A percentile compares a stretch with the other conserved stretches of the same genome.
phyloP scores from a whole-genome alignment of 2,329 filamentous ascomycete species.

The Podosphaera fusca region DNA sequence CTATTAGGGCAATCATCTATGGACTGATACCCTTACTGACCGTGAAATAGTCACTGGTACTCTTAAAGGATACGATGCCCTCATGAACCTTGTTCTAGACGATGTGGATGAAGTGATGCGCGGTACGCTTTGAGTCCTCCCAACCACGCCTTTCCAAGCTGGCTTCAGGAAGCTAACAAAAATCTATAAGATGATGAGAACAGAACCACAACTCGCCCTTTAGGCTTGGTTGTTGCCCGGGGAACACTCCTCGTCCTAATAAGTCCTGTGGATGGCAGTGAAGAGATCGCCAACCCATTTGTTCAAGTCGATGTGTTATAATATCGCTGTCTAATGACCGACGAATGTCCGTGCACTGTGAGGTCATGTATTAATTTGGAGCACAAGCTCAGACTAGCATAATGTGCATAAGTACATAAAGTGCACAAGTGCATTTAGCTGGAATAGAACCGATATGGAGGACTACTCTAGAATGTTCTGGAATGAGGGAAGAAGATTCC shows the following conservation, averaged over 20 bases:
- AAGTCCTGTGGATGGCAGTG: conserved; percentile 79
- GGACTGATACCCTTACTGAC: neutral
- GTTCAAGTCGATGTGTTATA: conserved; percentile 41
- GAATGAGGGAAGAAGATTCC: too few relatives aligned
- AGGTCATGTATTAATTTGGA: too few relatives aligned
- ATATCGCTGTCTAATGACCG: too few relatives aligned
- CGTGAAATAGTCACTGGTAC: conserved; percentile 50
- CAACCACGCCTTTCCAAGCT: neutral
- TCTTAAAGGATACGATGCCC: conserved; percentile 84
- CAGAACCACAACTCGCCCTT: conserved; percentile 47
- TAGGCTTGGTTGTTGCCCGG: conserved; percentile 62
- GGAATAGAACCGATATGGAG: too few relatives aligned
- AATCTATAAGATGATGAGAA: conserved; percentile 61
- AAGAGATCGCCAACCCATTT: conserved; percentile 91
- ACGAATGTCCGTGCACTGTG: too few relatives aligned
- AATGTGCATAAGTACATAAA: too few relatives aligned
- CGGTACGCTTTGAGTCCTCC: conserved; percentile 30
- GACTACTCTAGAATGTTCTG: too few relatives aligned
- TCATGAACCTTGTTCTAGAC: conserved; percentile 95
- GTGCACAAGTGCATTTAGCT: too few relatives aligned
- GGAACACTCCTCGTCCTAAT: conserved; percentile 85
- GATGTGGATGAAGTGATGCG: conserved; percentile 76
- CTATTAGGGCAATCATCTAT: neutral
- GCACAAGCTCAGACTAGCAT: too few relatives aligned
- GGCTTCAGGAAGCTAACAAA: neutral